Conservation (phyloP, 305 asterid species). For the Striga hermonthica region DNA sequence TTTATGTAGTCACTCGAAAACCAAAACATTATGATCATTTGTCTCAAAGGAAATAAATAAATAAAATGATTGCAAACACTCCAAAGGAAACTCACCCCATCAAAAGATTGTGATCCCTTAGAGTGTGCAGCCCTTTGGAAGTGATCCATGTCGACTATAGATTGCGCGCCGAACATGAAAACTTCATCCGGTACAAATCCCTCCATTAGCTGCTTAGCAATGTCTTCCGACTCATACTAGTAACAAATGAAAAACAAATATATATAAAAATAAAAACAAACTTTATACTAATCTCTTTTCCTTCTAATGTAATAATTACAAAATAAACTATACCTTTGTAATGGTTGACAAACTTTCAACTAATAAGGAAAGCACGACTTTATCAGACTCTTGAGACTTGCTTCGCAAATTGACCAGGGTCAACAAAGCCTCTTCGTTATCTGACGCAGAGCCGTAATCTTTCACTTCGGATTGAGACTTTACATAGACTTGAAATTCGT, state of each 20-base stretch:
- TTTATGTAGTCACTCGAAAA: neutral
- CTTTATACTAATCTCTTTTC: neutral
- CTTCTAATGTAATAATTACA: neutral
- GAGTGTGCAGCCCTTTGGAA: conserved; percentile 48
- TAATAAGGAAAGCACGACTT: conserved; percentile 42
- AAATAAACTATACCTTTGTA: conserved; percentile 49
- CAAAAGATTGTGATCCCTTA: conserved; percentile 71
- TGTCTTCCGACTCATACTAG: conserved; percentile 66
- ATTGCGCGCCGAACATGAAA: conserved; percentile 69
- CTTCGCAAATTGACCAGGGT: conserved; percentile 48
- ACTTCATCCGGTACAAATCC: conserved; percentile 81
- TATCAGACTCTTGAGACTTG: conserved; percentile 55
- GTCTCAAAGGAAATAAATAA: too few relatives aligned
- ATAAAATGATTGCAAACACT: too few relatives aligned
- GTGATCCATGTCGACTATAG: conserved; percentile 62
- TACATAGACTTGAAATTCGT: conserved; percentile 71
- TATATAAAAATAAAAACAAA: neutral
- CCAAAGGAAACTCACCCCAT: conserved; percentile 48
- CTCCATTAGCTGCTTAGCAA: conserved; percentile 67
- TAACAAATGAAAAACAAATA: neutral
- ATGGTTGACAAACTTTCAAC: conserved; percentile 54
- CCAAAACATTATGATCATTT: neutral
- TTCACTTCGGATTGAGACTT: conserved; percentile 57
- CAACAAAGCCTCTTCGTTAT: conserved; percentile 65
- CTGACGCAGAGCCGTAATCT: conserved; percentile 61